phyloP scores from a whole-genome alignment of 768 basidiomycete genomes.

The Paxillus rubicundulus region DNA sequence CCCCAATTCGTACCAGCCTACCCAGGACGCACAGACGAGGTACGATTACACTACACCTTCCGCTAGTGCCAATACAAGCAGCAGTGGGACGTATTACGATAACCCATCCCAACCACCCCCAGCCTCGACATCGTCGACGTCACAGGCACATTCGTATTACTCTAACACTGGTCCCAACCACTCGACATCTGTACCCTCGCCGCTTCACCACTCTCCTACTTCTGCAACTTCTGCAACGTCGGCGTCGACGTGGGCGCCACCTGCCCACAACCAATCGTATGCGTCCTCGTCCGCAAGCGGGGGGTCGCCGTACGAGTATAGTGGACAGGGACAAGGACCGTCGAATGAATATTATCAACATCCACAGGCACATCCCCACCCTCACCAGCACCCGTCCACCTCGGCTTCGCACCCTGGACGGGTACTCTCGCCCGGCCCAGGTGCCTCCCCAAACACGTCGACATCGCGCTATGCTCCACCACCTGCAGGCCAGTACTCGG shows the following conservation, averaged over 20 bases:
- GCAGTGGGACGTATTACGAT: conserved; percentile 26
- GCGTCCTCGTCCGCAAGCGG: conserved; percentile 18
- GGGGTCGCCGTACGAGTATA: conserved; percentile 25
- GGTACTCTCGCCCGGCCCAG: conserved; percentile 19
- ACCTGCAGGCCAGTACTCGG: conserved; percentile 4
- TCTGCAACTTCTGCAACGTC: background rate
- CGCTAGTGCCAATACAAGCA: conserved; percentile 23
- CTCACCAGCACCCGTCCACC: background rate
- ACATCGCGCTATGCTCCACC: conserved; percentile 13
- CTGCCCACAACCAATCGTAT: conserved; percentile 21
- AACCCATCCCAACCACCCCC: conserved; percentile 12
- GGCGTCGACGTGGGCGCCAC: background rate
- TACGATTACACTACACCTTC: conserved; percentile 25
- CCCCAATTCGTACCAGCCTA: conserved; percentile 25
- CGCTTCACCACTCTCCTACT: background rate
- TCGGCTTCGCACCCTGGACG: conserved; percentile 9
- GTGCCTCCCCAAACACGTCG: conserved; percentile 7
- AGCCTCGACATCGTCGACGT: conserved; percentile 18
- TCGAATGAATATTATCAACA: conserved; percentile 24
- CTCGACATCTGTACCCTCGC: conserved; percentile 15
- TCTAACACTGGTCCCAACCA: conserved; percentile 9
- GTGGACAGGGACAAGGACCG: conserved; percentile 17
- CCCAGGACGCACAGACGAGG: conserved; percentile 8
- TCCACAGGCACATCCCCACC: conserved; percentile 15
- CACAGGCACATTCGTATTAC: conserved; percentile 24